Base-by-base conservation (phyloP, 1,284 basidiomycete species). In the Coniferiporia sulphurascens region DNA sequence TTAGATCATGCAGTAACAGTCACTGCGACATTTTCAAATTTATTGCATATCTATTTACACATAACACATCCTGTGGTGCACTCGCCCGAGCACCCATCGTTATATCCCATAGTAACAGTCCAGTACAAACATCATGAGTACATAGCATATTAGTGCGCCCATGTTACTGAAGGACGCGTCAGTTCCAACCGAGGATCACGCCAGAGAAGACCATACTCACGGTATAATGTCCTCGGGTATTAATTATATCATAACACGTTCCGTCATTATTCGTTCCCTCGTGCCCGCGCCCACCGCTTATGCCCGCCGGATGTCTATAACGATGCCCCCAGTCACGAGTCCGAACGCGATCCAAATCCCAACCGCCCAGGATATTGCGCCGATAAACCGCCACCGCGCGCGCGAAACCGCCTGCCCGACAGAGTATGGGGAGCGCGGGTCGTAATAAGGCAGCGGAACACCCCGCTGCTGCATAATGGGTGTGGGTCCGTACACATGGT, bases 311-410 rank as follows among this genome's bases (percentile, higher is more conserved):
- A 65, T 52, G 63, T 64, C 64, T n/a, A 58, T 60, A n/a, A 64
- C 52, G 44, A 63, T 69, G 66, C 58, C 70, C 57, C 63, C 71
- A 60, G 59, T 67, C 54, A 69, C 68, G 46, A 72, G 46, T 49
- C 64, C 65, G 8, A 73, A 48, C 34, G 67, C 66, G 15, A 63
- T 64, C 62, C 70, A 72, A 60, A 78, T 66, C n/a, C 66, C 70
- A 12, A 78, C 22, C 7, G 73, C 78, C 71, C 76, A 81, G 19
- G 75, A 52, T 50, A 68, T 36, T 34, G 77, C 76, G 44, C 69
- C 70, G 17, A 75, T 62, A 65, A 84, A 83, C 63, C 78, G 73
- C 73, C 74, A 66, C 57, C 72, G 70, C 52, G 79, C 79, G 58
- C 77, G 72, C 48, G 66, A 67, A 66, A 71, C 77, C 63, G 74